Evolutionary conservation across 106 monocot genomes (phyloP).

Genomic region (Alisma plantagoaquatica): DNA sequence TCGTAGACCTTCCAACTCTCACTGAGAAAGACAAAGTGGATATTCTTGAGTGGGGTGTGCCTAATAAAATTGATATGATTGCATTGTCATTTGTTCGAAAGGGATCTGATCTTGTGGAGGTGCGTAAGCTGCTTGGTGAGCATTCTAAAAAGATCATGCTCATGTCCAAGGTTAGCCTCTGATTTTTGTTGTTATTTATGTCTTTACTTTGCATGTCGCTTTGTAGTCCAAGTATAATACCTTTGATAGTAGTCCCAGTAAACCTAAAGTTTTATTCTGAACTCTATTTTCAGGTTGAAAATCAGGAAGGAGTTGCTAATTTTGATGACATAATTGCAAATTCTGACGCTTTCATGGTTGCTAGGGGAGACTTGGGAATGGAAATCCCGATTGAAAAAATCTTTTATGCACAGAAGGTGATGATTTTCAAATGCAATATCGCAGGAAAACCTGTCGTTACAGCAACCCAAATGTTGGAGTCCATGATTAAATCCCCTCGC

Average conservation of each 20-base stretch:
- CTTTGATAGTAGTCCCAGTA: too few species aligned
- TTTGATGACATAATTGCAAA: constrained; percentile 44
- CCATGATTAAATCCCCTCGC: constrained; percentile 57
- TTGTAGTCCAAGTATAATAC: too few species aligned
- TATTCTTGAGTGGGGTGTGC: constrained; percentile 75
- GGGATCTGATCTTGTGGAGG: constrained; percentile 76
- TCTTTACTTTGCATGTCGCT: too few species aligned
- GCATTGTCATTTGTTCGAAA: constrained; percentile 85
- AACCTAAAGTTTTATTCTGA: too few species aligned
- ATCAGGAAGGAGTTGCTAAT: constrained; percentile 48
- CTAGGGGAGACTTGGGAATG: constrained; percentile 53
- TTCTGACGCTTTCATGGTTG: constrained; percentile 49
- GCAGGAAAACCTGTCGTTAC: constrained; percentile 47
- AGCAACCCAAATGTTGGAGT: constrained; percentile 56
- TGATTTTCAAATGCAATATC: constrained; percentile 56
- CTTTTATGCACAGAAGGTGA: constrained; percentile 54
- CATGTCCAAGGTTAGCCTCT: constrained; percentile 82
- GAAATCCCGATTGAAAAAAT: constrained; percentile 56
- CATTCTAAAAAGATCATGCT: constrained; percentile 56
- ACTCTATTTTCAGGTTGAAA: constrained; percentile 42
- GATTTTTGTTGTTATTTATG: too few species aligned
- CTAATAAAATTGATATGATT: constrained; percentile 78
- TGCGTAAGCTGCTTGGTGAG: constrained; percentile 53
- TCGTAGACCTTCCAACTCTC: constrained; percentile 76
- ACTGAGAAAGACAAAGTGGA: constrained; percentile 86